Evolutionary conservation across 352 stramenopile species (phyloP).

Genomic region (Phytophthora cactorum): DNA sequence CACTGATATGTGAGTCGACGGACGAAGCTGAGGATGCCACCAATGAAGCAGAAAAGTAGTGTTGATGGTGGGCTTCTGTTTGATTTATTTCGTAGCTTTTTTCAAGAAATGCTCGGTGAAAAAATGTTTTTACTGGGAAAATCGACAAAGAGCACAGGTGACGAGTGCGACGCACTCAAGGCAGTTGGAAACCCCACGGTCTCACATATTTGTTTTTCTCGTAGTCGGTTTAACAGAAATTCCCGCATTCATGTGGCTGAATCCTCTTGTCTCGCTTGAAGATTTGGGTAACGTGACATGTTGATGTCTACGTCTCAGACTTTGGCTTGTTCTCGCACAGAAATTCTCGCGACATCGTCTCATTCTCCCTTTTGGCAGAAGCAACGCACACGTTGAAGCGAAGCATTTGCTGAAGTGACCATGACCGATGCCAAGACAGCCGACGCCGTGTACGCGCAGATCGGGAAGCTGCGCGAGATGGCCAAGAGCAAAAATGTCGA

Average conservation of each 20-base stretch:
- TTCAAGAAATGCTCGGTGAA: not conserved
- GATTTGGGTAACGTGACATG: slow-evolving; percentile 13
- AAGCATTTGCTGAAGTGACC: not conserved
- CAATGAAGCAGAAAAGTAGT: not conserved
- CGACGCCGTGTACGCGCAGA: slow-evolving; percentile 30
- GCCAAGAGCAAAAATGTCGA: slow-evolving; percentile 25
- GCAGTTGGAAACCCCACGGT: slow-evolving; percentile 13
- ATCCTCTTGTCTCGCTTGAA: slow-evolving; percentile 24
- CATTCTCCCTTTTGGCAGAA: slow-evolving; percentile 28
- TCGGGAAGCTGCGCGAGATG: slow-evolving; percentile 30
- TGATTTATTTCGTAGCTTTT: not conserved
- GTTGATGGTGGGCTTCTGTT: not conserved
- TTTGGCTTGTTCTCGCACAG: not conserved
- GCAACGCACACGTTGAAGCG: not conserved
- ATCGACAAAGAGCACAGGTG: not conserved
- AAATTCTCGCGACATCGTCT: slow-evolving; percentile 8
- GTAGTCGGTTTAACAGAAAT: not conserved
- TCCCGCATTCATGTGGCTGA: not conserved
- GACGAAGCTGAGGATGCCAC: not conserved
- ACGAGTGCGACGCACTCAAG: not conserved
- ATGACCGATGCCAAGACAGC: slow-evolving; percentile 30
- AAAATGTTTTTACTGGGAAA: not conserved
- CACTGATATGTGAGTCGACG: not conserved
- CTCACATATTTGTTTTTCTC: slow-evolving; percentile 12
- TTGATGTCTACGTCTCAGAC: slow-evolving; percentile 30